Base-by-base conservation (phyloP, 768 basidiomycete species). In the Phanerochaete sordida region DNA sequence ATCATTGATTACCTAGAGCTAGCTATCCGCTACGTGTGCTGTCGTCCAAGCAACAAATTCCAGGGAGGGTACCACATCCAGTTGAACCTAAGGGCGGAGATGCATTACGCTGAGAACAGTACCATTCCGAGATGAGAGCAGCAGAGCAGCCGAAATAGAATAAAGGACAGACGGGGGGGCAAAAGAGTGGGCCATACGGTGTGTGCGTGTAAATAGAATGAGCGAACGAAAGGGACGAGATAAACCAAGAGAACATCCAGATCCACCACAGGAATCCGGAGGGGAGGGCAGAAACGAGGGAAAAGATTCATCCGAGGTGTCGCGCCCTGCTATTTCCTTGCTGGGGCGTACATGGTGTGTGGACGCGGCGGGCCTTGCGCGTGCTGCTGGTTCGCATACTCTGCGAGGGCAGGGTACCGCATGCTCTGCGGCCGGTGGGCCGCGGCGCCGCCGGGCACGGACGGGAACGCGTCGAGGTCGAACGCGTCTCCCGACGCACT, bases 381-480 rank as follows among this genome's bases (percentile, higher is more conserved):
- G 15, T 35, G 37, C 26, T 43, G 53, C 39, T 54, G 53, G 21
- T 12, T 23, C 5, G 37, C 31, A n/a, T n/a, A 19, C 39, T 43
- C 31, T 6, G 23, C 33, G 23, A 15, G 23, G 24, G n/a, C 26
- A 23, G 53, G 53, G n/a, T 54, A 54, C 31, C 16, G 33, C 53
- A 54, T 39, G 35, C 33, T 54, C n/a, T 24, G 33, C 33, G 33
- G 31, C 33, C 35, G 33, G 7, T 3, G 13, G 24, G 23, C 16
- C 16, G 33, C 28, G 4, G 35, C 35, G 37, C 39, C 35, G 6
- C 35, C 53, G 24, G 90, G 90, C 72, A 91, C 90, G 7, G 86
- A 81, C 59, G 90, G 88, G 63, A 86, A 88, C 24, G 88, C 72
- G 12, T 81, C 81, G 61, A 76, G 75, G 66, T 87, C 85, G 45